These are phyloP conservation scores for Nyctanthes arbortristis DNA, from an alignment of 257 asterid genomes.

Conservation along the genomic window DNA sequence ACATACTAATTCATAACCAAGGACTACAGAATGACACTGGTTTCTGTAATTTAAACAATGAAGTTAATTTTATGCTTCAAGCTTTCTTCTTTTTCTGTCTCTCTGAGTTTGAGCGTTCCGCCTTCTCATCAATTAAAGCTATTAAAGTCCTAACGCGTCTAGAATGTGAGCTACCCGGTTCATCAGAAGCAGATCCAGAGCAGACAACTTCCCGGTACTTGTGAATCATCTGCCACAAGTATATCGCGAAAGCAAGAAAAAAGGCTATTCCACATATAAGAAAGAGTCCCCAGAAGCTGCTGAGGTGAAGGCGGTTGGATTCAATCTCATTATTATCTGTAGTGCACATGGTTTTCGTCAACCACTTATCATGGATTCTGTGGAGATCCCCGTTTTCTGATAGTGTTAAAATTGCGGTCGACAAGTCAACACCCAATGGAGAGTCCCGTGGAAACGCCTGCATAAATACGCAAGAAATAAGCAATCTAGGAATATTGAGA, in stretches of 20 bases:
- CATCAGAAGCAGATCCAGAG: conserved; percentile 19
- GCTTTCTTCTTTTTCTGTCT: conserved; percentile 41
- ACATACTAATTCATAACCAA: too few relatives aligned
- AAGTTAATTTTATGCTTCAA: too few relatives aligned
- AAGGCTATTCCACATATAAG: conserved; percentile 75
- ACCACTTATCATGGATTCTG: conserved; percentile 92
- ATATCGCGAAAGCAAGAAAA: conserved; percentile 58
- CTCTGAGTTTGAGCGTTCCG: conserved; percentile 28
- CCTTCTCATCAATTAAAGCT: conserved; percentile 41
- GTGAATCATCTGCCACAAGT: conserved; percentile 48
- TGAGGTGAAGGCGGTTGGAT: conserved; percentile 61
- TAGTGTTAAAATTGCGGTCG: conserved; percentile 67
- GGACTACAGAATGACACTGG: too few relatives aligned
- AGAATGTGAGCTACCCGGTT: conserved; percentile 25
- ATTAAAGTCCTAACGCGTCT: conserved; percentile 30
- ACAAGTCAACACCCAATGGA: conserved; percentile 57
- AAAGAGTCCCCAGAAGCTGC: conserved; percentile 78
- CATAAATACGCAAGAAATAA: conserved; percentile 6
- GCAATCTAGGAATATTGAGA: background rate
- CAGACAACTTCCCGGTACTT: conserved; percentile 22
- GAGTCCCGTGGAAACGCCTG: conserved; percentile 72
- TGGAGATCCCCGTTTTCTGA: conserved; percentile 97
- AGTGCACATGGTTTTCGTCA: conserved; percentile 55
- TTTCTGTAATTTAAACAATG: too few relatives aligned
- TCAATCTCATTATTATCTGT: conserved; percentile 50